Evolutionary conservation across 116 monocot genomes (phyloP).

Genomic region (Posidonia oceanica): DNA sequence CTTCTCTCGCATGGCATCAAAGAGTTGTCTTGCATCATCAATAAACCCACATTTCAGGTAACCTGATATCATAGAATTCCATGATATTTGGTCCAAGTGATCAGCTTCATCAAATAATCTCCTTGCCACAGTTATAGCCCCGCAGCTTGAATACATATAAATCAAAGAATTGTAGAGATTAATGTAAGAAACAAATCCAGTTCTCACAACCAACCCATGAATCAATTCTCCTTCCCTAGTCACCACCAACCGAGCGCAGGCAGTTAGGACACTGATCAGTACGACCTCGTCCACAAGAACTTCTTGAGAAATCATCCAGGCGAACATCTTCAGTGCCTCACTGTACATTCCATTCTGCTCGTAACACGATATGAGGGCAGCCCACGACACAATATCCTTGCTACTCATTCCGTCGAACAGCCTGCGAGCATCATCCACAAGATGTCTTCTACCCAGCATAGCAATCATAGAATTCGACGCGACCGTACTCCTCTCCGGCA

Average conservation of each 20-base stretch:
- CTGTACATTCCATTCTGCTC: slow-evolving; percentile 50
- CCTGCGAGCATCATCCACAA: slow-evolving; percentile 30
- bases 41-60: slow-evolving; percentile 50
- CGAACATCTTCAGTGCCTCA: slow-evolving; percentile 55
- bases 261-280: slow-evolving; percentile 50
- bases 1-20: slow-evolving; percentile 42
- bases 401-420: slow-evolving; percentile 47
- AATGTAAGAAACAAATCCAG: slow-evolving; percentile 36
- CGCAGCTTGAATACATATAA: slow-evolving; percentile 50
- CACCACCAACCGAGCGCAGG: slow-evolving; percentile 29
- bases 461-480: slow-evolving; percentile 75
- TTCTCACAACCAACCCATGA: slow-evolving; percentile 49
- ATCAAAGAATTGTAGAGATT: slow-evolving; percentile 69
- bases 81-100: slow-evolving; percentile 58
- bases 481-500: slow-evolving; percentile 52
- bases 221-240: slow-evolving; percentile 26
- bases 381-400: slow-evolving; percentile 68
- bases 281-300: slow-evolving; percentile 50
- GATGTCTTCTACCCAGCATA: slow-evolving; percentile 29
- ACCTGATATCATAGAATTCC: slow-evolving; percentile 81
- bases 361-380: slow-evolving; percentile 66
- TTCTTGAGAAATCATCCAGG: slow-evolving; percentile 23
- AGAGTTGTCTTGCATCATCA: slow-evolving; percentile 32
- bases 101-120: slow-evolving; percentile 38
- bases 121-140: slow-evolving; percentile 24